Evolutionary conservation across 169 alveolate species (phyloP).

Genomic region (Babesia caballi): DNA sequence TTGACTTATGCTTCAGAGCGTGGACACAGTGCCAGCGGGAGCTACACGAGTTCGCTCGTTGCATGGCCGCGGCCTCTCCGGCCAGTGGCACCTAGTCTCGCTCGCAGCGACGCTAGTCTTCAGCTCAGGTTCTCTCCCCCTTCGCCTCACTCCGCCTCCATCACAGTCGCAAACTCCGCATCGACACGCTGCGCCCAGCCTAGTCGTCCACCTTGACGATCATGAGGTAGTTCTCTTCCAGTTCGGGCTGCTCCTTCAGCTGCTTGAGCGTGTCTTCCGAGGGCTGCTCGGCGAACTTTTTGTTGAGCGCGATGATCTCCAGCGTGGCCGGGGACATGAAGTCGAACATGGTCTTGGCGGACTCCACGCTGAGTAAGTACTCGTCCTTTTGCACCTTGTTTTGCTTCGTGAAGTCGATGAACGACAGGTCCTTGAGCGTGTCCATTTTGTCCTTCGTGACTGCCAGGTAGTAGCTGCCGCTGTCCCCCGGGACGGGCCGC

Average conservation of each 20-base stretch:
- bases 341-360: constrained; percentile 53
- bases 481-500: constrained; percentile 24
- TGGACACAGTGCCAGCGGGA: constrained; percentile 70
- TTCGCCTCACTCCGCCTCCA: too few relatives aligned
- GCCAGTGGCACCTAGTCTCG: too few relatives aligned
- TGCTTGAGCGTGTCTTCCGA: constrained; percentile 41
- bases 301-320: constrained; percentile 32
- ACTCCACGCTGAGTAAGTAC: constrained; percentile 42
- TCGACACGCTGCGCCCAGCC: background rate
- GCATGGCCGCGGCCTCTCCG: background rate
- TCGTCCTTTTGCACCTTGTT: constrained; percentile 28
- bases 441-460: constrained; percentile 41
- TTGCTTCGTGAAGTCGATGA: constrained; percentile 44
- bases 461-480: constrained; percentile 17
- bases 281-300: constrained; percentile 37
- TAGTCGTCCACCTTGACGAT: constrained; percentile 22
- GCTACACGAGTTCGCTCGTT: constrained; percentile 43
- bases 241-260: constrained; percentile 44
- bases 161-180: too few relatives aligned
- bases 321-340: constrained; percentile 54
- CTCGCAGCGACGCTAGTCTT: too few relatives aligned
- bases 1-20: constrained; percentile 22
- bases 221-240: constrained; percentile 38
- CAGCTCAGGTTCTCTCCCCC: too few relatives aligned
- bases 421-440: constrained; percentile 35